Conservation (phyloP, 202 grass and related monocot species). For the Zizania palustris region DNA sequence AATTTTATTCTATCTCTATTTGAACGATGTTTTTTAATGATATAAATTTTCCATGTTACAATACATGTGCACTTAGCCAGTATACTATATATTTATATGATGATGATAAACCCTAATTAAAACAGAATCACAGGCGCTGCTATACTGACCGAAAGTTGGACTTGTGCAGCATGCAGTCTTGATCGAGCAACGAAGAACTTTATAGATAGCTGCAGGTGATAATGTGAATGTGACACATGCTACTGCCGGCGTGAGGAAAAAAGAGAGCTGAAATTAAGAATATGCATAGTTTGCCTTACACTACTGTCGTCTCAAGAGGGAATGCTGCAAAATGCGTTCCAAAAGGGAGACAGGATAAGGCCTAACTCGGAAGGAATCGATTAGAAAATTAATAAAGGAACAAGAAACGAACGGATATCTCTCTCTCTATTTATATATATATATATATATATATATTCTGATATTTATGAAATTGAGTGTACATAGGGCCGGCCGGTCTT, state of each 20-base stretch:
- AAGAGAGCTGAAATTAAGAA: constrained; percentile 22
- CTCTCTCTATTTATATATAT: not conserved
- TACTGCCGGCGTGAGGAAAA: constrained; percentile 28
- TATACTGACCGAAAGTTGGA: too few relatives aligned
- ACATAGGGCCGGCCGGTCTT: not conserved
- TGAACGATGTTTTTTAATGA: too few relatives aligned
- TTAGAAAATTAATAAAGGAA: constrained; percentile 7
- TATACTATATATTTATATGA: too few relatives aligned
- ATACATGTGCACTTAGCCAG: too few relatives aligned
- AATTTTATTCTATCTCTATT: too few relatives aligned
- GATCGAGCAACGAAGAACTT: not conserved
- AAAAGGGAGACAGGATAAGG: constrained; percentile 49
- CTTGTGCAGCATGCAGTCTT: not conserved
- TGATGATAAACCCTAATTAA: too few relatives aligned
- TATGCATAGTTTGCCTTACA: constrained; percentile 10
- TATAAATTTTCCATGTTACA: too few relatives aligned
- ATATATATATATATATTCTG: too few relatives aligned
- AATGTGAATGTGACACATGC: constrained; percentile 41
- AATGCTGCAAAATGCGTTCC: constrained; percentile 47
- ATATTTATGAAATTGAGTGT: not conserved
- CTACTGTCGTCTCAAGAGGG: constrained; percentile 21
- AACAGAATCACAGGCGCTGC: too few relatives aligned
- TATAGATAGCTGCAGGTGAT: not conserved
- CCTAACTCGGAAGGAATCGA: constrained; percentile 10
- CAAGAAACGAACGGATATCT: not conserved